Conservation (phyloP, 768 basidiomycete genomes). For the Strobilomyces echinocephalus region DNA sequence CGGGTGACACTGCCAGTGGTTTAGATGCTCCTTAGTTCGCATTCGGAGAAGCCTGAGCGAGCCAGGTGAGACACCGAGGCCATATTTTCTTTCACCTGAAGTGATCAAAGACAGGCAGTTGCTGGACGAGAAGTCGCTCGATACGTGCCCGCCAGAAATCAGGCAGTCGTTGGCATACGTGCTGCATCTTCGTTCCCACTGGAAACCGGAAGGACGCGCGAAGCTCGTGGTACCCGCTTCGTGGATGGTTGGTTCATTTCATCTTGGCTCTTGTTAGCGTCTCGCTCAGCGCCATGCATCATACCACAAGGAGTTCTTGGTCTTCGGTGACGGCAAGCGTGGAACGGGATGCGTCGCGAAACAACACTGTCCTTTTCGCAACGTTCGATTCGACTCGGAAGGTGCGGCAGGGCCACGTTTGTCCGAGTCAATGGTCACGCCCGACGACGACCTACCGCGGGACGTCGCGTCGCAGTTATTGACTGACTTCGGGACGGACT, state of each 20-base stretch:
- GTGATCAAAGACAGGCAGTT: constrained; percentile 10
- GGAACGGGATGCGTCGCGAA: not conserved
- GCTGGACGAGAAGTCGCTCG: constrained; percentile 7
- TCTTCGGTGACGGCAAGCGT: constrained; percentile 2
- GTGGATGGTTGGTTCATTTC: constrained; percentile 23
- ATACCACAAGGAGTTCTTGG: constrained; percentile 10
- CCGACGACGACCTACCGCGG: constrained; percentile 8
- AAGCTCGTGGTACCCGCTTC: constrained; percentile 19
- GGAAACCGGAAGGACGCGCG: constrained; percentile 14
- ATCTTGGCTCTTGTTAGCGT: not conserved
- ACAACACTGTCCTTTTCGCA: constrained; percentile 13
- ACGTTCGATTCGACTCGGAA: constrained; percentile 14
- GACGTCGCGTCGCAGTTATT: constrained; percentile 10
- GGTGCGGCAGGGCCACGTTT: not conserved
- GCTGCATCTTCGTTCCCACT: constrained; percentile 19
- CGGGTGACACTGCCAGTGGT: no score
- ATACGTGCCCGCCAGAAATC: constrained; percentile 15
- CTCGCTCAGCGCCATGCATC: not conserved
- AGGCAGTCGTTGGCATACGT: constrained; percentile 19
- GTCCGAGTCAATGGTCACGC: not conserved
- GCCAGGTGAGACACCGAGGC: constrained; percentile 6
- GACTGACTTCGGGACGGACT: not conserved
- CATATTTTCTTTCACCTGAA: not conserved
- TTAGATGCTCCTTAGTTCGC: constrained; percentile 1
- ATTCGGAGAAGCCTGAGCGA: not conserved